A percentile compares a stretch with the other conserved stretches of the same genome.
phyloP scores from a whole-genome alignment of 176 grass and related monocot genomes.

The Carex pumila region DNA sequence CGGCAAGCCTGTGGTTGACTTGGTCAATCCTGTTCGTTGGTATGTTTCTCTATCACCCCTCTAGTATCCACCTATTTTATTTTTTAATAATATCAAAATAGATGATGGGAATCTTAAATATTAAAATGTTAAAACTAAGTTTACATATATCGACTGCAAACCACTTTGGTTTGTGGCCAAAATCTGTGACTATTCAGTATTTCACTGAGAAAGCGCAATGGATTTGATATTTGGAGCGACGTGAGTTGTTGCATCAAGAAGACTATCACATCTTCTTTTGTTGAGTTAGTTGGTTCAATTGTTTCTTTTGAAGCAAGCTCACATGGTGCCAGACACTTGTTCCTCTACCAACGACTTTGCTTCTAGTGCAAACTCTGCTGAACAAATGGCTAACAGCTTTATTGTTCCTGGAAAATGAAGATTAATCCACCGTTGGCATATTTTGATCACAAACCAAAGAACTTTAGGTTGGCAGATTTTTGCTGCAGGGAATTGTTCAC shows the following conservation, averaged over 20 bases:
- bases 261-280: not conserved
- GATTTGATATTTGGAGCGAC: not conserved
- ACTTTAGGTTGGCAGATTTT: not conserved
- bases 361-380: not conserved
- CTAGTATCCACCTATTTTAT: not conserved
- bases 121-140: not conserved
- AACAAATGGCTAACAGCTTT: not conserved
- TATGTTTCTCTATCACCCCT: constrained; percentile 23
- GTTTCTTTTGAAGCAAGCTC: not conserved
- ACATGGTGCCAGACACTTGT: not conserved
- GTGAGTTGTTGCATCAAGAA: not conserved
- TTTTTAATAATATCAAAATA: not conserved
- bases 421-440: not conserved
- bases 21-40: constrained; percentile 72
- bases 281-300: not conserved
- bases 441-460: not conserved
- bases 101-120: not conserved
- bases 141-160: not conserved
- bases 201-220: not conserved
- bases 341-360: not conserved
- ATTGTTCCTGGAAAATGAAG: not conserved
- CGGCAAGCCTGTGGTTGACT: constrained; percentile 59
- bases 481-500: not conserved
- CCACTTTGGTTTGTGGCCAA: not conserved
- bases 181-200: not conserved